phyloP scores from a whole-genome alignment of 495 filamentous ascomycete genomes.

The Aspergillus haitiensis region DNA sequence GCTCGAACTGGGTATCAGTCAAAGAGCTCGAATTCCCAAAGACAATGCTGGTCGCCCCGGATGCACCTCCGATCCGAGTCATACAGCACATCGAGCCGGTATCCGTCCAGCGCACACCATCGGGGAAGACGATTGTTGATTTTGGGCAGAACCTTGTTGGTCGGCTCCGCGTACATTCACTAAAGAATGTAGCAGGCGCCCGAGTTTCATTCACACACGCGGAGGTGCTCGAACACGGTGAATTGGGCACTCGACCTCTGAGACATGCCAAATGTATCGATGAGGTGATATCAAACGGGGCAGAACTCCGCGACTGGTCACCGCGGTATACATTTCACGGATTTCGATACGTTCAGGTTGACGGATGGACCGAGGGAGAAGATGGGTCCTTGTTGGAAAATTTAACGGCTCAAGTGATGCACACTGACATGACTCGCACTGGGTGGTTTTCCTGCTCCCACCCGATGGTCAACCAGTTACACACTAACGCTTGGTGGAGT shows the following conservation, averaged over 20 bases:
- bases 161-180: slow-evolving; percentile 31
- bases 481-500: slow-evolving; percentile 52
- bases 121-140: slow-evolving; percentile 33
- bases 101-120: slow-evolving; percentile 1
- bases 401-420: slow-evolving; percentile 48
- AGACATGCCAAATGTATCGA: slow-evolving; percentile 43
- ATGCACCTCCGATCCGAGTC: slow-evolving; percentile 10
- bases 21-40: slow-evolving; percentile 8
- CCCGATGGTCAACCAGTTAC: slow-evolving; percentile 48
- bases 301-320: slow-evolving; percentile 24
- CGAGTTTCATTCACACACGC: slow-evolving; percentile 40
- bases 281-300: slow-evolving; percentile 25
- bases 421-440: slow-evolving; percentile 51
- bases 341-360: slow-evolving; percentile 54
- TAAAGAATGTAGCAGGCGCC: slow-evolving; percentile 33
- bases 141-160: slow-evolving; percentile 57
- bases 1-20: background rate
- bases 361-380: slow-evolving; percentile 38
- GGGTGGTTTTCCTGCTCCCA: slow-evolving; percentile 52
- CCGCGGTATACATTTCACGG: slow-evolving; percentile 56
- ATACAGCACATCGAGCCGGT: slow-evolving; percentile 10
- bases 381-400: slow-evolving; percentile 15
- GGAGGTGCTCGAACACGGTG: slow-evolving; percentile 52
- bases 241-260: slow-evolving; percentile 49
- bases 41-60: slow-evolving; percentile 3